Evolutionary conservation across 148 eudicot genomes (phyloP).

Genomic region (Pharnaceum exiguum): DNA sequence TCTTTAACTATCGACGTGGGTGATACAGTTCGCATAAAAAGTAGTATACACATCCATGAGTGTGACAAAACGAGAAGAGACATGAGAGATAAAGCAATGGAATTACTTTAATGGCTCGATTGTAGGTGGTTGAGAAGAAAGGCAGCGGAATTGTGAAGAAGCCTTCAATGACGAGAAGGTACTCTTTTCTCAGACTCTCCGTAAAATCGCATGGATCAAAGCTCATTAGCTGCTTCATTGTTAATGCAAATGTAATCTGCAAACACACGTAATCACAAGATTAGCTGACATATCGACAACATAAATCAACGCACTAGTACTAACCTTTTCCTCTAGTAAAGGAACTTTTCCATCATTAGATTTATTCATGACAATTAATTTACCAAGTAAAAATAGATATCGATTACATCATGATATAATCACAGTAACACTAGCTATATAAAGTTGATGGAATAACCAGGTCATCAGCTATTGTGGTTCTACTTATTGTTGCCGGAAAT

Average conservation of each 20-base stretch:
- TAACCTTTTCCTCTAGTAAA: neutral
- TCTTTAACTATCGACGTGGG: no score
- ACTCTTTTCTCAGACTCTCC: conserved; percentile 68
- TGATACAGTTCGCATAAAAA: no score
- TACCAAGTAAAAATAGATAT: neutral
- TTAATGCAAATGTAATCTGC: conserved; percentile 88
- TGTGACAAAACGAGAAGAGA: neutral
- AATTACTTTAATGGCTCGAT: conserved; percentile 73
- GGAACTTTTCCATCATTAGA: neutral
- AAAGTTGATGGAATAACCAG: conserved; percentile 17
- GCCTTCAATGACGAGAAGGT: conserved; percentile 89
- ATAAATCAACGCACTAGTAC: neutral
- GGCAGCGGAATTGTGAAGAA: conserved; percentile 85
- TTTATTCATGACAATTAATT: neutral
- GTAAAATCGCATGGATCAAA: conserved; percentile 97
- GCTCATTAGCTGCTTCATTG: conserved; percentile 91
- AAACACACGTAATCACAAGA: conserved; percentile 16
- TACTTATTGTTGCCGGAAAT: conserved; percentile 35
- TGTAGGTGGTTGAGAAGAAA: conserved; percentile 76
- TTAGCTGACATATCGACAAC: conserved; percentile 3
- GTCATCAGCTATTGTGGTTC: conserved; percentile 21
- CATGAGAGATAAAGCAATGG: neutral
- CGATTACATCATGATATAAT: neutral
- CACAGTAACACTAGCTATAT: neutral
- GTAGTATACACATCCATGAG: neutral